Percentiles rank a stretch among this genome's conserved stretches.
Evolutionary conservation across 192 early-diverging fungal species (phyloP).

Genomic region (Rhizoclosmatium sp.): DNA sequence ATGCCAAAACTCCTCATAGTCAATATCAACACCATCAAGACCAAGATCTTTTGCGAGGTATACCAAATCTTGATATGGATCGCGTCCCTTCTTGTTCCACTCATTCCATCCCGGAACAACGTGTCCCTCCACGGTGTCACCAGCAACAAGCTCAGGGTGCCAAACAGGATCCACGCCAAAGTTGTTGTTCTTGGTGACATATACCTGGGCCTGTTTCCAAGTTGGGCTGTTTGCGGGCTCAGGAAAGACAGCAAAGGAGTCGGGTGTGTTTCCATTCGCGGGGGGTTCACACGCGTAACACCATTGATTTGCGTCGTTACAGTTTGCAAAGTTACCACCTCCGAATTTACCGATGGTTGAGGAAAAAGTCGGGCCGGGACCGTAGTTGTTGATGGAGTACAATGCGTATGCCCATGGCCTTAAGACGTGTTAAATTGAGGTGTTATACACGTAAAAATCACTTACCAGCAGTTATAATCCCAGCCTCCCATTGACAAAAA

Average conservation of each 20-base stretch:
- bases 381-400: slow-evolving; percentile 28
- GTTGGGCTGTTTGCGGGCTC: slow-evolving; percentile 25
- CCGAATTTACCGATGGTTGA: slow-evolving; percentile 27
- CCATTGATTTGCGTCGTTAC: slow-evolving; percentile 24
- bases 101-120: slow-evolving; percentile 4
- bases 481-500: slow-evolving; percentile 33
- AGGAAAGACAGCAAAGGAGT: slow-evolving; percentile 23
- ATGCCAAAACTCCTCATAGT: slow-evolving; percentile 37
- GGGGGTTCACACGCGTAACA: slow-evolving; percentile 32
- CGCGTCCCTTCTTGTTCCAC: slow-evolving; percentile 14
- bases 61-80: slow-evolving; percentile 25
- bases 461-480: slow-evolving; percentile 31
- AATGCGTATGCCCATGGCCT: slow-evolving; percentile 16
- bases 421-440: background rate
- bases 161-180: slow-evolving; percentile 6
- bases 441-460: background rate
- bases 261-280: slow-evolving; percentile 19
- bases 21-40: slow-evolving; percentile 31
- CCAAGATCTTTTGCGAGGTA: slow-evolving; percentile 20
- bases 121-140: background rate
- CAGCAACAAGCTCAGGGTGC: slow-evolving; percentile 28
- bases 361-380: slow-evolving; percentile 2
- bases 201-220: slow-evolving; percentile 31
- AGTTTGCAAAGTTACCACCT: slow-evolving; percentile 9
- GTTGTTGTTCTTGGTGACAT: slow-evolving; percentile 13